A percentile compares a stretch with the other conserved stretches of the same genome.
These are phyloP conservation scores for Leccinum insolens DNA, from an alignment of 1,284 basidiomycete species.

Conservation along the genomic window DNA sequence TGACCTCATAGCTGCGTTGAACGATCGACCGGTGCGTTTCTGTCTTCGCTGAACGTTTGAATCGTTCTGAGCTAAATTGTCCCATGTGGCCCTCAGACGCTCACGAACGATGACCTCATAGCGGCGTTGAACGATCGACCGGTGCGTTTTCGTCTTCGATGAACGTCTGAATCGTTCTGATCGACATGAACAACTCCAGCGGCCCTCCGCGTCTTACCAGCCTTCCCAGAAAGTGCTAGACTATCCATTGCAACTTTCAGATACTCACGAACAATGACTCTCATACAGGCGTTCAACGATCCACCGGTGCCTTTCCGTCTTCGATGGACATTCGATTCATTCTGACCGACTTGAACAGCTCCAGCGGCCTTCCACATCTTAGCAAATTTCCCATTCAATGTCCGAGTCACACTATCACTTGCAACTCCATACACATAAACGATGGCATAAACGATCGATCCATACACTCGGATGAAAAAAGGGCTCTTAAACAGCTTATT, in stretches of 20 bases:
- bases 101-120: background rate
- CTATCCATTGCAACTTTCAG: background rate
- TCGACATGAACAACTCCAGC: background rate
- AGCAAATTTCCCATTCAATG: background rate
- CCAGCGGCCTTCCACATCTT: background rate
- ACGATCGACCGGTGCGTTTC: background rate
- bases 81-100: no score
- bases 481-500: background rate
- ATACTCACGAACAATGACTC: background rate
- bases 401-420: background rate
- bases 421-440: background rate
- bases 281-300: background rate
- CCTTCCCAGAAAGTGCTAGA: background rate
- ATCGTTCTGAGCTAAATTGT: background rate
- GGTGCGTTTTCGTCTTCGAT: background rate
- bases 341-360: background rate
- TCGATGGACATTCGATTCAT: background rate
- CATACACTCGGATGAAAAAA: no score
- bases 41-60: background rate
- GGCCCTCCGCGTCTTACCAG: background rate
- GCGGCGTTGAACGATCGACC: background rate
- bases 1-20: background rate
- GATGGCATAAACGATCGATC: no score
- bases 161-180: background rate
- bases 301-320: background rate